These are phyloP conservation scores for Xerocomellus amylosporus DNA, from an alignment of 768 basidiomycete species.

Conservation along the genomic window DNA sequence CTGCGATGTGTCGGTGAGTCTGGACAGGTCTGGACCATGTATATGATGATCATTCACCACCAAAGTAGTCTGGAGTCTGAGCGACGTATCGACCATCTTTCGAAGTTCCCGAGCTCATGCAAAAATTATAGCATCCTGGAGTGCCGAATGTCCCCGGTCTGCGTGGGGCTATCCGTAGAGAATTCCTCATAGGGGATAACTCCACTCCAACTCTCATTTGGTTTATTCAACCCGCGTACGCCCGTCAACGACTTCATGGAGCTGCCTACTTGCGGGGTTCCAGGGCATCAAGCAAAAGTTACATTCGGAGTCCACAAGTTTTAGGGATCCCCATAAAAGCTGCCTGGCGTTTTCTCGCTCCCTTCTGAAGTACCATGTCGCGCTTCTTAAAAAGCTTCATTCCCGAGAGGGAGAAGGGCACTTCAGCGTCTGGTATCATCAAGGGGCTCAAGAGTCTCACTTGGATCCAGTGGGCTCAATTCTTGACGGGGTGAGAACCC, in stretches of 20 bases:
- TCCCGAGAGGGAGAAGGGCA: constrained; percentile 45
- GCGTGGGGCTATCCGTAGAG: not conserved
- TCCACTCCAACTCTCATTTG: not conserved
- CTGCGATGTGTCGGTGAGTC: constrained; percentile 5
- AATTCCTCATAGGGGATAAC: constrained; percentile 2
- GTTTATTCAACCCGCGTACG: not conserved
- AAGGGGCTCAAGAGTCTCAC: constrained; percentile 45
- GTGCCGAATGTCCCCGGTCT: constrained; percentile 1
- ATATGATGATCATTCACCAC: not conserved
- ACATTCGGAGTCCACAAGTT: constrained; percentile 2
- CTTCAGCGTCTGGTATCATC: constrained; percentile 38
- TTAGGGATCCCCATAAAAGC: constrained; percentile 17
- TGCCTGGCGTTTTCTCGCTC: not conserved
- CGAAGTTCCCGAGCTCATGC: not conserved
- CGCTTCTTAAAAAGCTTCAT: constrained; percentile 47
- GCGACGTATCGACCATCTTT: not conserved
- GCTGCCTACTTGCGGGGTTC: not conserved
- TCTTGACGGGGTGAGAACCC: constrained; percentile 48
- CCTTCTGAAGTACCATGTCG: constrained; percentile 10
- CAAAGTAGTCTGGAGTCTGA: not conserved
- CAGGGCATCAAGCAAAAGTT: not conserved
- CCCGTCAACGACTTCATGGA: not conserved
- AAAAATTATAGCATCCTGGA: not conserved
- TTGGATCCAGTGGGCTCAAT: constrained; percentile 56
- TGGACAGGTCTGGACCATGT: not conserved